Percentiles rank a stretch among this genome's conserved stretches.
Conservation (phyloP, 495 filamentous ascomycete genomes). For the Oidiodendron maius region DNA sequence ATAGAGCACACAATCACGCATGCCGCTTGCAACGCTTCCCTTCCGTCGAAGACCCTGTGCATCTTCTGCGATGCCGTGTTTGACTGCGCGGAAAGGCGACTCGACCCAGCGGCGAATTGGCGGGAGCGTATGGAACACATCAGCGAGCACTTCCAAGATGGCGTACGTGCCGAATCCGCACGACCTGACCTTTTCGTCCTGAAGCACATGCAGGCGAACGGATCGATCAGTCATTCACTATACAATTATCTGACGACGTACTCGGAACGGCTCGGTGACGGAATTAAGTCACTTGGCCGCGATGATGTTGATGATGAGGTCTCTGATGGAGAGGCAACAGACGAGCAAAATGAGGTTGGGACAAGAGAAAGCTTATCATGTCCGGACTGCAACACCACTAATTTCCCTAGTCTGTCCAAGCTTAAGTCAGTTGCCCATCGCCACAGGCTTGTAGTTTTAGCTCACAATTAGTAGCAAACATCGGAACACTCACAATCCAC, state of each 20-base stretch:
- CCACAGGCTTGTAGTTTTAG: background rate
- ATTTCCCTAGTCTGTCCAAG: conserved; percentile 10
- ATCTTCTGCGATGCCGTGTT: conserved; percentile 38
- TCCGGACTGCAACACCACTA: background rate
- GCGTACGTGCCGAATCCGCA: conserved; percentile 15
- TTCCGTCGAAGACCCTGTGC: conserved; percentile 34
- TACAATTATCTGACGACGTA: conserved; percentile 3
- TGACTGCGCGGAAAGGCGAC: background rate
- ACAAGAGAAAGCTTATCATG: background rate
- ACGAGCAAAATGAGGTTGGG: background rate
- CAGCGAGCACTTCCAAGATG: conserved; percentile 27
- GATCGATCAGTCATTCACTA: conserved; percentile 4
- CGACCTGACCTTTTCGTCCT: conserved; percentile 34
- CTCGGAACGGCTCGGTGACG: conserved; percentile 11
- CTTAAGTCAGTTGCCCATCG: conserved; percentile 4
- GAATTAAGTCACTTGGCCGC: conserved; percentile 1
- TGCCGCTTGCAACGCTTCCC: conserved; percentile 21
- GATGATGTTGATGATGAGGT: no score
- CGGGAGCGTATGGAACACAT: conserved; percentile 38
- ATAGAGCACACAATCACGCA: conserved; percentile 32
- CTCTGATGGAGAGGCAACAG: background rate
- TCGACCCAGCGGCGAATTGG: conserved; percentile 11
- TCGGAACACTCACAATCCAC: conserved; percentile 3
- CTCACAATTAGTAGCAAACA: conserved; percentile 6
- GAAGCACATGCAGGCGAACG: conserved; percentile 2